These are phyloP conservation scores for Vitellaria paradoxa DNA, from an alignment of 179 eudicot species.

Conservation along the genomic window DNA sequence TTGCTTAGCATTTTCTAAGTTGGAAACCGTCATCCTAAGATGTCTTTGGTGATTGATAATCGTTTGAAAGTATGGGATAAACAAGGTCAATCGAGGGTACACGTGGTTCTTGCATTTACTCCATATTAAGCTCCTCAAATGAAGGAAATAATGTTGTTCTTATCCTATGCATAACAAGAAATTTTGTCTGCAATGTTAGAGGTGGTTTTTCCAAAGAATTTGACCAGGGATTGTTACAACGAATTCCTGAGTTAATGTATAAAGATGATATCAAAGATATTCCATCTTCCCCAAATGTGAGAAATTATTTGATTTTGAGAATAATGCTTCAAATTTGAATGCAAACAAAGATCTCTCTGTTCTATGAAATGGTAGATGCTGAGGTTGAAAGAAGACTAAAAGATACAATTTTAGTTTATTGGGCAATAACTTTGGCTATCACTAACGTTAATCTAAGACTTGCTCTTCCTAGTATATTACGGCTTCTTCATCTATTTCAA, in stretches of 20 bases:
- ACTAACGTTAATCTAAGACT: constrained; percentile 59
- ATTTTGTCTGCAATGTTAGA: constrained; percentile 89
- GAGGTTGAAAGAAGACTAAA: constrained; percentile 93
- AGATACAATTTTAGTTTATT: constrained; percentile 70
- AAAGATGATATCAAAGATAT: constrained; percentile 73
- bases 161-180: constrained; percentile 85
- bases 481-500: constrained; percentile 47
- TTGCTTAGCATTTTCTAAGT: constrained; percentile 84
- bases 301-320: constrained; percentile 89
- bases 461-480: constrained; percentile 39
- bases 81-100: constrained; percentile 94
- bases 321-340: constrained; percentile 57
- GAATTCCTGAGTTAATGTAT: constrained; percentile 63
- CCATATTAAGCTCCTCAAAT: constrained; percentile 97
- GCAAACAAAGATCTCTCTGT: constrained; percentile 57
- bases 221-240: constrained; percentile 78
- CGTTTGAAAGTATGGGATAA: constrained; percentile 96
- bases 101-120: constrained; percentile 98
- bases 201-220: constrained; percentile 98
- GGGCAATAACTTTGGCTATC: constrained; percentile 36
- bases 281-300: constrained; percentile 89
- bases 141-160: constrained; percentile 87
- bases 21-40: constrained; percentile 89
- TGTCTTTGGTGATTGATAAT: constrained; percentile 97
- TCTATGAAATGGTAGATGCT: constrained; percentile 83